Percentiles rank a stretch among this genome's conserved stretches.
These are phyloP conservation scores for Tuber umbilicatum DNA, from an alignment of 495 filamentous ascomycete species.

Conservation along the genomic window DNA sequence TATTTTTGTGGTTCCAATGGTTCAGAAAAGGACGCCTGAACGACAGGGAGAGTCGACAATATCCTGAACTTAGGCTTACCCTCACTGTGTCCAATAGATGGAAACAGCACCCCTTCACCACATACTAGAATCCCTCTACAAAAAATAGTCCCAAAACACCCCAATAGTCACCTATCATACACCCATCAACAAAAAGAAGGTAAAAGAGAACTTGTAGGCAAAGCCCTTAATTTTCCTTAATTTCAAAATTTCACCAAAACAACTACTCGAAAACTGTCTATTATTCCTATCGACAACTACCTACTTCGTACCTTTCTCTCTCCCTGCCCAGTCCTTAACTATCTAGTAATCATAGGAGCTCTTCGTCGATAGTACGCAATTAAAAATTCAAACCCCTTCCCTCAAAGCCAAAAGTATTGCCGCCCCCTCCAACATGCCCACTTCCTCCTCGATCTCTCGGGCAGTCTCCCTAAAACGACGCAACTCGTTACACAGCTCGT, in stretches of 20 bases:
- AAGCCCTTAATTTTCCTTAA: background rate
- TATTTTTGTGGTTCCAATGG: too few species aligned
- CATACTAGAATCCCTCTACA: background rate
- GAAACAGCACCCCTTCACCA: background rate
- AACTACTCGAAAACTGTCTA: background rate
- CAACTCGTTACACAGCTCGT: background rate
- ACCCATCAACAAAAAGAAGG: background rate
- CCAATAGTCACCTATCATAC: background rate
- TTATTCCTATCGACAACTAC: background rate
- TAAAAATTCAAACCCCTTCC: background rate
- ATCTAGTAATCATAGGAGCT: background rate
- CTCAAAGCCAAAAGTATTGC: background rate
- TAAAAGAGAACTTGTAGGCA: background rate
- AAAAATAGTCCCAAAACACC: background rate
- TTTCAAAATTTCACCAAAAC: background rate
- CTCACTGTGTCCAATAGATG: background rate
- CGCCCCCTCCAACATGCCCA: background rate
- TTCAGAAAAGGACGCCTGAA: too few species aligned
- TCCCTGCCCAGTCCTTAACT: background rate
- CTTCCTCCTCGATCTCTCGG: background rate
- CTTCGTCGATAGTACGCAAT: background rate
- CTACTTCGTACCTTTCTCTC: background rate
- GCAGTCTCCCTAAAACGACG: background rate
- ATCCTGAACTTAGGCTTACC: too few species aligned
- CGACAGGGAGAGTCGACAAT: too few species aligned